Base-by-base conservation (phyloP, 139 green algal species). In the Chlorella sp. region DNA sequence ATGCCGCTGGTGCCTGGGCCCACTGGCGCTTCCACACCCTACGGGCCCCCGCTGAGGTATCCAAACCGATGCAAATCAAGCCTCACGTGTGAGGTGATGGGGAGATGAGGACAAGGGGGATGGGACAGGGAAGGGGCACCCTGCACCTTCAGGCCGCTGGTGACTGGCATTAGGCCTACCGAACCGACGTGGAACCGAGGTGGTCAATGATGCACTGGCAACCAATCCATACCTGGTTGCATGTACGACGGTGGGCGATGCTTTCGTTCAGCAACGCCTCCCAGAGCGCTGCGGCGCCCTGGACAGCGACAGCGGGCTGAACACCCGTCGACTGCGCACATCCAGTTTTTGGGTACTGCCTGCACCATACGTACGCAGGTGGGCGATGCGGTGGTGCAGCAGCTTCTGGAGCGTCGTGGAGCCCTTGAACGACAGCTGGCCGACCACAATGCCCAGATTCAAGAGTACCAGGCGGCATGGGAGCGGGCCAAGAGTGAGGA, bases 401-500 rank as follows among this genome's bases (percentile, higher is more conserved):
- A 55, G 42, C 42, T 55, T 10, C 42, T 55, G 42, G 42, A 55
- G 42, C 42, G 42, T 10, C 42, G 42, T 24, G 42, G 10, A 55
- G 10, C 10, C 10, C 42, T 55, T 10, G 42, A 55, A 49, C 30
- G 29, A 49, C 49, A 75, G 70, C 70, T 86, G 24, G 71, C 79
- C 68, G 67, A 75, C 61, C 86, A 89, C 70, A 88, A 81, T 77
- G 26, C 24, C 4, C 76, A 82, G 51, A 65, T 76, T 31, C 5
- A 29, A 10, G 83, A 91, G 67, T 74, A 90, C 22, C 86, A 94
- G 74, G 70, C 80, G 31, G 27, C 72, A 35, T 90, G 89, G 80
- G 81, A 92, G 81, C 67, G 78, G 34, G 85, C 86, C 23, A 87
- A 86, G 71, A 27, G 61, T 22, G 82, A 89, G n/a, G 91, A 96